Percentiles rank a stretch among this genome's conserved stretches.
These are phyloP conservation scores for Pestalotiopsis sp. DNA, from an alignment of 2,329 filamentous ascomycete species.

Conservation along the genomic window DNA sequence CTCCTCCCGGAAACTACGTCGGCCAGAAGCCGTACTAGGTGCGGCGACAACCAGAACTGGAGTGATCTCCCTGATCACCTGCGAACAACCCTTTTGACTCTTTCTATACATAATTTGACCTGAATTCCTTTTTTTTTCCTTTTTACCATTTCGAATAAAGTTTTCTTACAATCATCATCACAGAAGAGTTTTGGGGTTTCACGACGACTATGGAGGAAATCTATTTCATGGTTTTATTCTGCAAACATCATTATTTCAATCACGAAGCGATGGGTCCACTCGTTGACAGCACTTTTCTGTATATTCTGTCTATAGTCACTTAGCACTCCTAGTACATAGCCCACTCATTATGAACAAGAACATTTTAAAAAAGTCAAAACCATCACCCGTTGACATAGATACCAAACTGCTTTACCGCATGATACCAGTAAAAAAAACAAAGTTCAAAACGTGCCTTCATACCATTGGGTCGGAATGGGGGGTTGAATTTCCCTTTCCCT, in stretches of 20 bases:
- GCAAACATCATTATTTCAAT: neutral
- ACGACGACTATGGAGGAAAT: neutral
- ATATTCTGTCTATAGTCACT: neutral
- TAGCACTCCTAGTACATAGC: neutral
- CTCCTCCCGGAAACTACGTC: slow-evolving; percentile 32
- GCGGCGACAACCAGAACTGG: neutral
- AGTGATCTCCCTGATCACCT: neutral
- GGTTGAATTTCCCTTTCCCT: neutral
- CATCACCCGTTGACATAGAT: neutral
- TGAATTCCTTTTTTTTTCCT: neutral
- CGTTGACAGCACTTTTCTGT: neutral
- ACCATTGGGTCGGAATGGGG: too few species aligned
- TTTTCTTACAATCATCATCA: neutral
- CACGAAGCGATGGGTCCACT: neutral
- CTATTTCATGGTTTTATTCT: neutral
- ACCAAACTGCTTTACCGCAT: neutral
- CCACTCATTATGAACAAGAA: neutral
- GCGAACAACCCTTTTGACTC: neutral
- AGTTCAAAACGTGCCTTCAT: too few species aligned
- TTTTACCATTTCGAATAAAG: neutral
- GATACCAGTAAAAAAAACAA: too few species aligned
- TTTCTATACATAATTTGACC: neutral
- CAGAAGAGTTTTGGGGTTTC: neutral
- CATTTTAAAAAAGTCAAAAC: neutral
- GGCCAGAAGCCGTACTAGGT: slow-evolving; percentile 31